Conservation (phyloP, 805 yeast genomes). For the Clavispora vitiphila region DNA sequence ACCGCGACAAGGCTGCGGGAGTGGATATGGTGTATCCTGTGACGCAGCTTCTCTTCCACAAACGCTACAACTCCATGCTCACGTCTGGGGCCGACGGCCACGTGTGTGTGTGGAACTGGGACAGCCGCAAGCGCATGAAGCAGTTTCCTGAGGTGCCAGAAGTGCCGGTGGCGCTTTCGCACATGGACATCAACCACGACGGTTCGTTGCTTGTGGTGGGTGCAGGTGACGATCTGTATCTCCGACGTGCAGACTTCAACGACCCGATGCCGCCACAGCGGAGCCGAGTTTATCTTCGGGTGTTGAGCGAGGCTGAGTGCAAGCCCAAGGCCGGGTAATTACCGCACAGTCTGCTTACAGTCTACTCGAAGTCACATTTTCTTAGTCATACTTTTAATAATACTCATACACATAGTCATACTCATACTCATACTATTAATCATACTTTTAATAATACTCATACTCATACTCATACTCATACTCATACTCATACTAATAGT, state of each 20-base stretch:
- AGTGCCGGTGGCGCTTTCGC: slow-evolving; percentile 7
- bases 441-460: too few species aligned
- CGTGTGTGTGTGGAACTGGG: slow-evolving; percentile 48
- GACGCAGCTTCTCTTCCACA: slow-evolving; percentile 42
- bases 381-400: too few species aligned
- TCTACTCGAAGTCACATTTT: too few species aligned
- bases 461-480: too few species aligned
- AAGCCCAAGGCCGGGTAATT: background rate
- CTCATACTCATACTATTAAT: too few species aligned
- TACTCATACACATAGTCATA: too few species aligned
- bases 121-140: slow-evolving; percentile 39
- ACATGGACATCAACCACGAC: slow-evolving; percentile 11
- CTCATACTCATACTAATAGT: too few species aligned
- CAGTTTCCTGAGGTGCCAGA: slow-evolving; percentile 18
- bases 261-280: background rate
- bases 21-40: slow-evolving; percentile 52
- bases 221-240: slow-evolving; percentile 7
- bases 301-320: slow-evolving; percentile 4
- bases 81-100: slow-evolving; percentile 51
- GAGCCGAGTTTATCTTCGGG: slow-evolving; percentile 5
- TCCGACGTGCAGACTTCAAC: slow-evolving; percentile 1
- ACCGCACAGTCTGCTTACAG: too few species aligned
- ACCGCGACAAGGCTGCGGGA: slow-evolving; percentile 29
- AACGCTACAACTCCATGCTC: slow-evolving; percentile 33
- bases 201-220: slow-evolving; percentile 13